Conservation (phyloP, 805 yeast genomes). For the Candida golubevii region DNA sequence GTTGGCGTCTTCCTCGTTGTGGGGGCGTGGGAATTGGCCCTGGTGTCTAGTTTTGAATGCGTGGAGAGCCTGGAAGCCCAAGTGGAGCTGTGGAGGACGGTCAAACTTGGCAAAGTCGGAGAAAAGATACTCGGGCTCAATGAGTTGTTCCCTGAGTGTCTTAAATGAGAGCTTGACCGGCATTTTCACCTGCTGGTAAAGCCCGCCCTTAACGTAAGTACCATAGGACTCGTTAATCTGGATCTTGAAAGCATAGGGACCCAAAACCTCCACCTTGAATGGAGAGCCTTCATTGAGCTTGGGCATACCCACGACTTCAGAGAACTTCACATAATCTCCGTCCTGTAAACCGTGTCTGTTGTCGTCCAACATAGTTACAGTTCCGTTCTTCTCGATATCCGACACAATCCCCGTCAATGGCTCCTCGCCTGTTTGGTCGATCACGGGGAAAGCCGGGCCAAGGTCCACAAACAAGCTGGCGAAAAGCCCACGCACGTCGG, state of each 20-base stretch:
- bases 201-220: slow-evolving; percentile 74
- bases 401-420: slow-evolving; percentile 83
- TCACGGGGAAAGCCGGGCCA: slow-evolving; percentile 73
- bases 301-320: slow-evolving; percentile 79
- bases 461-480: slow-evolving; percentile 89
- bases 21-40: slow-evolving; percentile 72
- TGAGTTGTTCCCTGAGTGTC: slow-evolving; percentile 58
- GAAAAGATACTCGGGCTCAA: slow-evolving; percentile 70
- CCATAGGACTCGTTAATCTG: slow-evolving; percentile 55
- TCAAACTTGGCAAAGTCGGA: slow-evolving; percentile 95
- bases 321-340: slow-evolving; percentile 82
- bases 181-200: slow-evolving; percentile 87
- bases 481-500: slow-evolving; percentile 83
- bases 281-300: slow-evolving; percentile 70
- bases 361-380: slow-evolving; percentile 90
- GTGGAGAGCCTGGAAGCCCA: slow-evolving; percentile 87
- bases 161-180: slow-evolving; percentile 65
- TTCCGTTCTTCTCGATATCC: slow-evolving; percentile 81
- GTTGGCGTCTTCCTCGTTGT: slow-evolving; percentile 67
- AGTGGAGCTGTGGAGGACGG: slow-evolving; percentile 83
- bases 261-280: slow-evolving; percentile 75
- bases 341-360: slow-evolving; percentile 91
- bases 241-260: slow-evolving; percentile 90
- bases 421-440: slow-evolving; percentile 92
- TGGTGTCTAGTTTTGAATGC: slow-evolving; percentile 61